Evolutionary conservation across 2,329 filamentous ascomycete species (phyloP), one percentile per base, ranked within the genome.

Genomic region (Colletotrichum salicis): DNA sequence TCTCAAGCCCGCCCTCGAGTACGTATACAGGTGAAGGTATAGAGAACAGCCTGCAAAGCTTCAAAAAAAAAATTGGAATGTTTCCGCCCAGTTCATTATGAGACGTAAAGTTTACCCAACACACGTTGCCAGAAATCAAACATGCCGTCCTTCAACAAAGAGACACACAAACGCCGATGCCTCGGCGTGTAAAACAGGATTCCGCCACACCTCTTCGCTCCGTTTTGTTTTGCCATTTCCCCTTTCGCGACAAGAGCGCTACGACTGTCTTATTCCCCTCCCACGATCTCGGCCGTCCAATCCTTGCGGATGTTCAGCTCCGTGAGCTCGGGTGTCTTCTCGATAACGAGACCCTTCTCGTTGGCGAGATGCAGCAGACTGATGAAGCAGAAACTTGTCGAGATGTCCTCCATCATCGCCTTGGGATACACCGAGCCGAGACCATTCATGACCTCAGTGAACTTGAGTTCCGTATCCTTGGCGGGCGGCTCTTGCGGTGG

Each of bases 331-430:
- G 85, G 83, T 12, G 87, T 87, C 76, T 90, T 90, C 75, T 93
- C 88, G 73, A 98, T 93, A 29, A 93, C 87, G 51, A 98, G 85
- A 0, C 95, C 95, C 84, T 97, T 96, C 79, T 98, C 95, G 82
- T 98, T 98, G 71, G 95, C 95, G 77, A 98, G 80, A 82, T 98
- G 95, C 75, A 98, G 84, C 70, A 97, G 84, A 77, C 94, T 97
- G 78, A 99, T 99, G 83, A 98, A 99, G 80, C 96, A 97, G 82
- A 85, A 92, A 74, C 89, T 97, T 0, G 96, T 99, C 45, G 95
- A 97, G 78, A 99, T 98, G 82, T 99, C 96, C 72, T 93, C 91
- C 90, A 99, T 94, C 72, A 91, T 90, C 76, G 93, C 88, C 80
- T 94, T 93, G 12, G 95, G 92, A 78, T 99, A 99, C 8, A 97